Conservation (phyloP, 345 rosid species). For the Pistacia atlantica region DNA sequence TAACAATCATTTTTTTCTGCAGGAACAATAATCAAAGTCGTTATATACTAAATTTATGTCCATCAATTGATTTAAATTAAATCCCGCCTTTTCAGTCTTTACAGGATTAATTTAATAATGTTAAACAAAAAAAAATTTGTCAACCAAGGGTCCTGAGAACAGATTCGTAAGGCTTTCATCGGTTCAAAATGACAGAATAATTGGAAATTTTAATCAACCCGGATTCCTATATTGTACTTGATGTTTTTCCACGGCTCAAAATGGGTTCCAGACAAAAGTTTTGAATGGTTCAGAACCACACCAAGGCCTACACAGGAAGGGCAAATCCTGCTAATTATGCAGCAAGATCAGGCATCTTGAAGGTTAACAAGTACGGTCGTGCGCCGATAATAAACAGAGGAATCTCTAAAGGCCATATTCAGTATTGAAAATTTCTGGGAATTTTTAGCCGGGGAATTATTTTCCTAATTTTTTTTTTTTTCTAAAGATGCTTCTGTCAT, state of each 20-base stretch:
- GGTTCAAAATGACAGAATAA: conserved; percentile 12
- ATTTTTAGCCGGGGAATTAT: neutral
- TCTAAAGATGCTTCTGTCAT: conserved; percentile 12
- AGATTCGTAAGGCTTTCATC: neutral
- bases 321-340: neutral
- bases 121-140: neutral
- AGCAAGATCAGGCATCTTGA: neutral
- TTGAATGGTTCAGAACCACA: neutral
- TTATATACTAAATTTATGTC: neutral
- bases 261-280: neutral
- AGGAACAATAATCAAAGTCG: neutral
- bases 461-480: neutral
- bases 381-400: neutral
- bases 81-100: neutral
- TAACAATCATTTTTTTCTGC: neutral
- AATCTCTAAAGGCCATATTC: conserved; percentile 5
- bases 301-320: neutral
- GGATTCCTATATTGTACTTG: neutral
- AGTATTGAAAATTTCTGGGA: neutral
- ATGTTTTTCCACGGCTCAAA: neutral
- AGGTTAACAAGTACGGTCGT: neutral
- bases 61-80: neutral
- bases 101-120: neutral
- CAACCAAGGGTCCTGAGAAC: conserved; percentile 7
- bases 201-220: neutral